Percentiles rank a stretch among this genome's conserved stretches.
Evolutionary conservation across 2,329 filamentous ascomycete genomes (phyloP).

Genomic region (Colletotrichum ledebouriae): DNA sequence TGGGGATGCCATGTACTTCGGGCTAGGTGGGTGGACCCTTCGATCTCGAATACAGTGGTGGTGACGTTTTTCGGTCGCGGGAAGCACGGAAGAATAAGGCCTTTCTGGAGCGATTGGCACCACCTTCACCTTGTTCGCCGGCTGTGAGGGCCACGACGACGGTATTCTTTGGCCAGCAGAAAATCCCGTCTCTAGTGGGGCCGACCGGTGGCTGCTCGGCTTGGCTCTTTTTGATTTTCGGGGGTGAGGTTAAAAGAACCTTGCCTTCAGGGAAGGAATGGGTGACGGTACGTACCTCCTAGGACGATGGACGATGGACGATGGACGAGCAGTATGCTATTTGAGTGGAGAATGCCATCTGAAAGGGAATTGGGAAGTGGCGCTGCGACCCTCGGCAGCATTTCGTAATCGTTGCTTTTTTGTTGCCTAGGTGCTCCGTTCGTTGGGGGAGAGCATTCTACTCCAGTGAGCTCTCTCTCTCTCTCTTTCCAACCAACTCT

Average conservation of each 20-base stretch:
- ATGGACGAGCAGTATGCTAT: too few species aligned
- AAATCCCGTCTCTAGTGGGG: constrained; percentile 33
- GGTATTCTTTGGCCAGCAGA: constrained; percentile 7
- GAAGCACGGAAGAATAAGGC: constrained; percentile 29
- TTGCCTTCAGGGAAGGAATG: background rate
- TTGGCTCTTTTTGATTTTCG: background rate
- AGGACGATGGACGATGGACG: too few species aligned
- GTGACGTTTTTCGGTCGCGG: constrained; percentile 34
- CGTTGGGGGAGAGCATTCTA: background rate
- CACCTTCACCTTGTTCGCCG: constrained; percentile 8
- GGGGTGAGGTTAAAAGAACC: constrained; percentile 1
- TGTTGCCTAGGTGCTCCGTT: background rate
- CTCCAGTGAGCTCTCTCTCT: background rate
- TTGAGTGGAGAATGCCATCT: too few species aligned
- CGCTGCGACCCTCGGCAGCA: constrained; percentile 11
- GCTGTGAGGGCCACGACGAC: too few species aligned
- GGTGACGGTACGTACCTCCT: too few species aligned
- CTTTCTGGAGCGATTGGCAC: background rate
- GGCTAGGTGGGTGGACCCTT: background rate
- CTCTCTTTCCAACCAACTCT: background rate
- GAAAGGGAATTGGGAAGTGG: too few species aligned
- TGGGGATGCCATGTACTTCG: too few species aligned
- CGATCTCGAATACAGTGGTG: constrained; percentile 39
- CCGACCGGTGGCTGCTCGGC: constrained; percentile 26
- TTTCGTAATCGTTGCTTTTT: constrained; percentile 25